Base-by-base conservation (phyloP, 169 alveolate species). In the Plasmodium adleri region DNA sequence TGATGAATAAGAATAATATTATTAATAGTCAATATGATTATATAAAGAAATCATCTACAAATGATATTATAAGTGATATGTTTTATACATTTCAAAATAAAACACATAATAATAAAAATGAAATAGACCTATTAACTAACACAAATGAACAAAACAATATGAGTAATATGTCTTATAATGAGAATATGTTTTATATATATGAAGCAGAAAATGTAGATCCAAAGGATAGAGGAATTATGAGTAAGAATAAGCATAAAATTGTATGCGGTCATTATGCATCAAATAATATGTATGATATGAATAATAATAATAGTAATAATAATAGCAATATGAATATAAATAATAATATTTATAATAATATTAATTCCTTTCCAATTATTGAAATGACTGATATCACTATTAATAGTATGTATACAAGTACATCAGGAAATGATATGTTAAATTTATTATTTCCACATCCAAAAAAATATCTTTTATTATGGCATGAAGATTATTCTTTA, bases 181-280 rank as follows among this genome's bases (percentile, higher is more conserved):
- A 28, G 4, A 88, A 86, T 2, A 66, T 49, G 9, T 86, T 86
- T 72, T 86, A 70, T 56, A 86, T 86, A 28, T 86, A 86, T 54
- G 92, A 86, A 54, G 92, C 88, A 5, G 92, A 86, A 72, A 70
- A 86, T 59, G 62, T 52, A 15, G 92, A 86, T 22, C 92, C 92
- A 8, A 86, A 72, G n/a, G 92, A 86, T 50, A 70, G 92, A 59
- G 92, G 92, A 86, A 86, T 86, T 74, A 86, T 86, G 92, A 86
- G 92, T 72, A 86, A 86, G 71, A 86, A 86, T 72, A 86, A 86
- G 43, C 92, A 86, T 45, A 86, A 86, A 86, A 86, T 86, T 17
- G 45, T 54, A 12, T 45, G 63, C 20, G 92, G 92, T 63, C 80
- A 86, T 72, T 86, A 86, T 63, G 92, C 80, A 22, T 86, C 92